phyloP scores from a whole-genome alignment of 2,329 filamentous ascomycete genomes.

The Bipolaris zeicola region DNA sequence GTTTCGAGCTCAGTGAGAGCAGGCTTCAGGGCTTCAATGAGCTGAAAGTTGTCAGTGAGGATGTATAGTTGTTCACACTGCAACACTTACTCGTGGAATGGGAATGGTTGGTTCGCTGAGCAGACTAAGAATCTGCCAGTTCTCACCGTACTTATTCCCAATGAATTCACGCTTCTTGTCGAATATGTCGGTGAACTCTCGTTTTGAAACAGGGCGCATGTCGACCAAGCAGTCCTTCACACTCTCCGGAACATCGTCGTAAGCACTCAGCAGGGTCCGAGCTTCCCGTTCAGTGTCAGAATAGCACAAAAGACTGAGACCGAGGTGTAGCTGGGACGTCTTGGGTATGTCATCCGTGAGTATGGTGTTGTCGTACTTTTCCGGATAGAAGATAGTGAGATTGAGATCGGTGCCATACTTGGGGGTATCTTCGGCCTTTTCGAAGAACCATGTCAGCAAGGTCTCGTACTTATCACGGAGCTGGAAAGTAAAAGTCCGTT shows the following conservation, averaged over 20 bases:
- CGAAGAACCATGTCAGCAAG: constrained; percentile 4
- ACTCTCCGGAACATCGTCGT: neutral
- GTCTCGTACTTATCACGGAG: constrained; percentile 3
- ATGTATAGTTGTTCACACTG: neutral
- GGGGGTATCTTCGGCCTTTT: constrained; percentile 1
- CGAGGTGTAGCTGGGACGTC: neutral
- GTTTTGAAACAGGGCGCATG: neutral
- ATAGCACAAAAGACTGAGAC: neutral
- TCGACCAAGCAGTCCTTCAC: neutral
- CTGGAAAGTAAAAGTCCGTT: constrained; percentile 2
- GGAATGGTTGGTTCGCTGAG: neutral
- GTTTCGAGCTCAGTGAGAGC: constrained; percentile 13
- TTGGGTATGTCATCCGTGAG: constrained; percentile 1
- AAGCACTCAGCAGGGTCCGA: neutral
- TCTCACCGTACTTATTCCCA: neutral
- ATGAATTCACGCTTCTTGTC: neutral
- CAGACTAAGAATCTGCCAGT: neutral
- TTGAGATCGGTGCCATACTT: constrained; percentile 8
- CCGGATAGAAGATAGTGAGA: constrained; percentile 3
- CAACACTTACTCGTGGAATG: constrained; percentile 1
- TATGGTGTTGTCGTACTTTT: neutral
- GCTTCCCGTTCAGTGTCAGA: neutral
- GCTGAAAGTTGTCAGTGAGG: neutral
- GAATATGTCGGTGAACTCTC: neutral
- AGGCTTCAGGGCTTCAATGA: constrained; percentile 12